Percentiles rank a stretch among this genome's conserved stretches.
These are phyloP conservation scores for Ascochyta pisi DNA, from an alignment of 2,329 filamentous ascomycete species.

Conservation along the genomic window DNA sequence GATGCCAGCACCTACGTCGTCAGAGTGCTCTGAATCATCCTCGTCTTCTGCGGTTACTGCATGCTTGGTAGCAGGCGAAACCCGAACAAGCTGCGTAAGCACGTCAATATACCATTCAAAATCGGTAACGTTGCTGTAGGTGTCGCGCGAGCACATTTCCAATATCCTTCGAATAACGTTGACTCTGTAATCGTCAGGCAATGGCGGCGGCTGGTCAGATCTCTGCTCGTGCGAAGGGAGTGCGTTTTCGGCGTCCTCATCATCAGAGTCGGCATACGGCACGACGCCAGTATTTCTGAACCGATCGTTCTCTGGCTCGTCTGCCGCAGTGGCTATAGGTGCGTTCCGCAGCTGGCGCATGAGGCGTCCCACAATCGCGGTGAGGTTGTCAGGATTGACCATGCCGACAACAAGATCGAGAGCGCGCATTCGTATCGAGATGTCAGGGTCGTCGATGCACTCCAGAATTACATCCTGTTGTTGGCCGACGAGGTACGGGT, in stretches of 20 bases:
- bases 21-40: slow-evolving; percentile 34
- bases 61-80: slow-evolving; percentile 62
- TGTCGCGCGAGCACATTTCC: slow-evolving; percentile 87
- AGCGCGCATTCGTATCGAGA: slow-evolving; percentile 92
- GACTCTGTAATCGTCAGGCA: slow-evolving; percentile 85
- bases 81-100: slow-evolving; percentile 80
- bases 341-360: slow-evolving; percentile 81
- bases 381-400: slow-evolving; percentile 86
- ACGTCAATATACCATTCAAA: slow-evolving; percentile 99
- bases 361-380: slow-evolving; percentile 82
- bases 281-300: slow-evolving; percentile 52
- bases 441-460: slow-evolving; percentile 94
- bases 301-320: slow-evolving; percentile 57
- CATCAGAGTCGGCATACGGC: slow-evolving; percentile 63
- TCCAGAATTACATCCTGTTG: slow-evolving; percentile 97
- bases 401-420: slow-evolving; percentile 91
- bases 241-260: slow-evolving; percentile 62
- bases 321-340: slow-evolving; percentile 60
- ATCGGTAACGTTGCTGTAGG: slow-evolving; percentile 83
- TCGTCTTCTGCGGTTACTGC: slow-evolving; percentile 34
- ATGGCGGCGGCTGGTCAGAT: slow-evolving; percentile 60
- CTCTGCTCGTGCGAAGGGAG: slow-evolving; percentile 60
- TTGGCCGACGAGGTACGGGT: slow-evolving; percentile 85
- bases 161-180: slow-evolving; percentile 85
- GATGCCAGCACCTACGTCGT: slow-evolving; percentile 70